Evolutionary conservation across 768 basidiomycete genomes (phyloP), one percentile per base, ranked within the genome.

Genomic region (Mycena metata): DNA sequence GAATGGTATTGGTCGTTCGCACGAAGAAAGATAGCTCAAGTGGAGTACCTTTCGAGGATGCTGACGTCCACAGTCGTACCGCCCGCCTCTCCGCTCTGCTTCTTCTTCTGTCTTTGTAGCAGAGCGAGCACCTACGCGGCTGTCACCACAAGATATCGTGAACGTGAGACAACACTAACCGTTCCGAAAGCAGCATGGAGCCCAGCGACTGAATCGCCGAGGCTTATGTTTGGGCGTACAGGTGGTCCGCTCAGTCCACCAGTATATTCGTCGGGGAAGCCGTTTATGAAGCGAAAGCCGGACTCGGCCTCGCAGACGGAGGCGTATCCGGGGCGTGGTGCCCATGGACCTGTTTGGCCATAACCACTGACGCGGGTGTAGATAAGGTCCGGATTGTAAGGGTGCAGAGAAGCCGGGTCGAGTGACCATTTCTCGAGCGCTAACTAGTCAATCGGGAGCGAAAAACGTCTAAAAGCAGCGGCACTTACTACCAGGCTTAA

Each of bases 341-440:
- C 84, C 91, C 90, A 92, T 23, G 91, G 90, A 2, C 91, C 91
- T 0, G 89, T 91, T 72, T 92, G 91, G 3, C 91, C 91, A 70
- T 91, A 92, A 10, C 91, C 91, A 69, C 90, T 90, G 23, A 92
- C 89, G 69, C 96, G 94, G 9, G 96, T 97, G 75, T 94, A 96
- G 73, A 98, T 94, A 64, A 98, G 85, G 59, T 89, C 90, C 0
- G 95, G 92, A 72, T 97, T 96, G 67, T 89, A 88, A n/a, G 88
- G 89, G 23, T 86, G 87, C 5, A 92, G 75, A 60, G 84, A 83
- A 13, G 78, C 78, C 2, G 90, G 90, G 7, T 89, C 89, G 41
- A 92, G 80, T 1, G 82, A 82, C 90, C 91, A 91, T 78, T 88
- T 90, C 73, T 92, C 90, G 11, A 92, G 82, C 1, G 90, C 91